A percentile compares a stretch with the other conserved stretches of the same genome.
Conservation (phyloP, 805 yeast species). For the Starmerella bombicola region DNA sequence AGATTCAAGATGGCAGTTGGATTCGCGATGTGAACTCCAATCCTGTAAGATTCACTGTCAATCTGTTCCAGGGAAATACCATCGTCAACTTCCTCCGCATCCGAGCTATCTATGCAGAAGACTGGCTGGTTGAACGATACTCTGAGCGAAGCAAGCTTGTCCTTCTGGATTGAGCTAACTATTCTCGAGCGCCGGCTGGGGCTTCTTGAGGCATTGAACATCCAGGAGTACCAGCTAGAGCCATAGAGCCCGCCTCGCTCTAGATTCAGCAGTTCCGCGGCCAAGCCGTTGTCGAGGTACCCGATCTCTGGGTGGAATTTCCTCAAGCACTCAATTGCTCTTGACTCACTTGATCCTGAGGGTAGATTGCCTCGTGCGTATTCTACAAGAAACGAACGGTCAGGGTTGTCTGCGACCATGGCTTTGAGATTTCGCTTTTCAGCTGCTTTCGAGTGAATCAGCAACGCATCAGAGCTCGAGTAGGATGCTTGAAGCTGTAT, state of each 20-base stretch:
- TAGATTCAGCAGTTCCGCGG: conserved; percentile 14
- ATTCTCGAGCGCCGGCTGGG: background rate
- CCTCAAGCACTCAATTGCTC: conserved; percentile 16
- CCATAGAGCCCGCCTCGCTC: conserved; percentile 2
- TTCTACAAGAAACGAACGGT: conserved; percentile 10
- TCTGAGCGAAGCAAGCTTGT: conserved; percentile 6
- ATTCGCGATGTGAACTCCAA: conserved; percentile 75
- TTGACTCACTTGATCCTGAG: conserved; percentile 9
- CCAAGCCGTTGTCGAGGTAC: conserved; percentile 6
- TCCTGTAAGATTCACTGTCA: conserved; percentile 13
- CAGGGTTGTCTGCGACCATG: background rate
- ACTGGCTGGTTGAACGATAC: conserved; percentile 25
- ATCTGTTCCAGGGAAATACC: conserved; percentile 46
- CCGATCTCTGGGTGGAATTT: conserved; percentile 1
- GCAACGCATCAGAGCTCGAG: conserved; percentile 8
- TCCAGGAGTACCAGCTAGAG: conserved; percentile 9
- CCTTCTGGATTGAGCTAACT: background rate
- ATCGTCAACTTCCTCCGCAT: conserved; percentile 87
- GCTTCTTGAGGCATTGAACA: background rate
- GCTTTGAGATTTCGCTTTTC: conserved; percentile 7
- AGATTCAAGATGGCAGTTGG: conserved; percentile 52
- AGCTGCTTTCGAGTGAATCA: conserved; percentile 8
- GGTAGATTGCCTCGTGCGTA: conserved; percentile 20
- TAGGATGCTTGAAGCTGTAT: conserved; percentile 5
- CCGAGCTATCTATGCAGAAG: conserved; percentile 70